A percentile compares a stretch with the other conserved stretches of the same genome.
Evolutionary conservation across 257 asterid species (phyloP).

Genomic region (Lithospermum erythrorhizon): DNA sequence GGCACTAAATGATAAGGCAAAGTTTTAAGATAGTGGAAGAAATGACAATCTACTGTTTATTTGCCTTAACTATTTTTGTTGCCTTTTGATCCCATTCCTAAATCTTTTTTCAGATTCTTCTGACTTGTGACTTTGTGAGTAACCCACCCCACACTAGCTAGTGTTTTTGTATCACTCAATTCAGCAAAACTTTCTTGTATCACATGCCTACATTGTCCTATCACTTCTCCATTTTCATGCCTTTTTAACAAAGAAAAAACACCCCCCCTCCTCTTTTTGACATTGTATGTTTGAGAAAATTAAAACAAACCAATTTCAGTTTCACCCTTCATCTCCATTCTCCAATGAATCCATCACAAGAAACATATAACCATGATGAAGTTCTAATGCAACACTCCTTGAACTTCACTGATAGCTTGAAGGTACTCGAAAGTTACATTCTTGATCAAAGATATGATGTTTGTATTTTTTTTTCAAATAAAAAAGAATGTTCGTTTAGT

Average conservation of each 20-base stretch:
- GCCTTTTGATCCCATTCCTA: no score
- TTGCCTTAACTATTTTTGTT: no score
- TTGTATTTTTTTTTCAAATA: no score
- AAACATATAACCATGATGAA: background rate
- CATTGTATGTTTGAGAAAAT: no score
- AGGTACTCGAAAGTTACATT: background rate
- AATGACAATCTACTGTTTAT: no score
- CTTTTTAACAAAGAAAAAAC: no score
- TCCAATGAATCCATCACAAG: background rate
- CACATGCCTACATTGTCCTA: background rate
- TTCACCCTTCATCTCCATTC: background rate
- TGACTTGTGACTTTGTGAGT: background rate
- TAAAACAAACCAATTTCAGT: no score
- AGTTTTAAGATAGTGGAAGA: no score
- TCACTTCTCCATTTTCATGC: background rate
- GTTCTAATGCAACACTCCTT: background rate
- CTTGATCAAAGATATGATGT: background rate
- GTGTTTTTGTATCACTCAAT: background rate
- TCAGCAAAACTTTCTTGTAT: background rate
- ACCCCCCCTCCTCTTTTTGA: no score
- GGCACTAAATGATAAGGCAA: no score
- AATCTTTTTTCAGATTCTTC: no score
- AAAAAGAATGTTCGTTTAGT: no score
- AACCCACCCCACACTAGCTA: background rate
- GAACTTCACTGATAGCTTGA: constrained; percentile 1